phyloP scores from a whole-genome alignment of 2,329 filamentous ascomycete genomes.

The Sordariomycetes sp. region DNA sequence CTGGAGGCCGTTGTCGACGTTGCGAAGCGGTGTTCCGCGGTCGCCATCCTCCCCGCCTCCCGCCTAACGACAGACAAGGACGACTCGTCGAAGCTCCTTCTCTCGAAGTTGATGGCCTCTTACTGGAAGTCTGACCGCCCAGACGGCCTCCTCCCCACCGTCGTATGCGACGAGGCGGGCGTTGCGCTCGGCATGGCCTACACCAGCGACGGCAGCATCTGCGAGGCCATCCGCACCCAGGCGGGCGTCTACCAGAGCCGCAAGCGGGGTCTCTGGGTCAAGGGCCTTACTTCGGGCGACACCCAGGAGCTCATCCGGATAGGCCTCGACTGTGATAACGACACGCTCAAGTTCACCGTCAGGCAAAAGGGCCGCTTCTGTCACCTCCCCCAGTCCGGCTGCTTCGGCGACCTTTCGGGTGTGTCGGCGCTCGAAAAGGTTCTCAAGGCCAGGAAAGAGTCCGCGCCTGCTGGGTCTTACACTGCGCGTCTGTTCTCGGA shows the following conservation, averaged over 20 bases:
- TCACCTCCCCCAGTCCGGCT: conserved; percentile 82
- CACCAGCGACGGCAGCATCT: conserved; percentile 81
- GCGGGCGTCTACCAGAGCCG: conserved; percentile 88
- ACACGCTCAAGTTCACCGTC: conserved; percentile 83
- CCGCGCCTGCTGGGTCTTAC: conserved; percentile 82
- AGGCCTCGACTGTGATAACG: conserved; percentile 82
- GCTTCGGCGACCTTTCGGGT: conserved; percentile 76
- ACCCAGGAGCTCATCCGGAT: conserved; percentile 80
- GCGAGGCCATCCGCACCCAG: conserved; percentile 68
- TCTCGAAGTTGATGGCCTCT: conserved; percentile 60
- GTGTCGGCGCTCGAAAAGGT: conserved; percentile 81
- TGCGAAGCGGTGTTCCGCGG: conserved; percentile 37
- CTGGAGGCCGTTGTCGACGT: conserved; percentile 31
- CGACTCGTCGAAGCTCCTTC: conserved; percentile 35
- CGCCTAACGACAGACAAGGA: conserved; percentile 55
- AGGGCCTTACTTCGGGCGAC: conserved; percentile 88
- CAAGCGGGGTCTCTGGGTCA: conserved; percentile 92
- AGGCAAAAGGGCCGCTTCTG: conserved; percentile 89
- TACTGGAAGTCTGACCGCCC: conserved; percentile 69
- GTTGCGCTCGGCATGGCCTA: conserved; percentile 82
- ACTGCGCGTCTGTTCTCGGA: conserved; percentile 89
- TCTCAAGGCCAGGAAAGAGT: conserved; percentile 64
- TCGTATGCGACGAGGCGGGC: conserved; percentile 82
- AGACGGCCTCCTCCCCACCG: conserved; percentile 76
- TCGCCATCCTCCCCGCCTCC: conserved; percentile 63